phyloP scores from a whole-genome alignment of 805 yeast genomes.

The Cyberlindnera bimundalis region DNA sequence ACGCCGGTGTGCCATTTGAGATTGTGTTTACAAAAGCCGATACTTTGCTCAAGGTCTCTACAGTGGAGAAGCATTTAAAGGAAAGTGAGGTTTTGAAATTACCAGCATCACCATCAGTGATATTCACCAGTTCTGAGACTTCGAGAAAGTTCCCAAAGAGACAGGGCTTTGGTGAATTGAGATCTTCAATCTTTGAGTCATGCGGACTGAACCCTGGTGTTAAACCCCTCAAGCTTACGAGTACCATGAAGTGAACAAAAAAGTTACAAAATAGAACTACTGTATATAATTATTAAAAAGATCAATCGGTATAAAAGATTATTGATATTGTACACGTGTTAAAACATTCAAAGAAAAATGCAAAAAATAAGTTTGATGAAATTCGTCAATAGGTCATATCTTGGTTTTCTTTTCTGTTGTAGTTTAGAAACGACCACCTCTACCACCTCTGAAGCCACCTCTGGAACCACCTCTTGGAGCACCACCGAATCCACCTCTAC shows the following conservation, averaged over 20 bases:
- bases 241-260: not conserved
- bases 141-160: slow-evolving; percentile 35
- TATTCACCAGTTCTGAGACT: slow-evolving; percentile 50
- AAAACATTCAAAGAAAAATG: slow-evolving; percentile 8
- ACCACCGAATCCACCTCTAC: slow-evolving; percentile 32
- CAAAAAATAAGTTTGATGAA: slow-evolving; percentile 3
- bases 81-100: slow-evolving; percentile 39
- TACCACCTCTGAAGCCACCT: slow-evolving; percentile 22
- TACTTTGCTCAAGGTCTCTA: slow-evolving; percentile 37
- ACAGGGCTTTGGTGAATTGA: slow-evolving; percentile 52
- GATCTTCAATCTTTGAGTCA: slow-evolving; percentile 48
- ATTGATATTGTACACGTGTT: slow-evolving; percentile 17
- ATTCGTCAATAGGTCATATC: slow-evolving; percentile 2
- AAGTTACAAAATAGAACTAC: too few species aligned
- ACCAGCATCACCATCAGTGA: slow-evolving; percentile 37
- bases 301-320: slow-evolving; percentile 2
- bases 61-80: slow-evolving; percentile 37
- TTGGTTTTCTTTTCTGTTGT: not conserved
- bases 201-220: slow-evolving; percentile 40
- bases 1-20: slow-evolving; percentile 65
- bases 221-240: slow-evolving; percentile 21
- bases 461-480: slow-evolving; percentile 27
- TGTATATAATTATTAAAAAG: not conserved
- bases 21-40: slow-evolving; percentile 78
- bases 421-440: slow-evolving; percentile 27